Conservation (phyloP, 163 green algal species). For the Trebouxia gelatinosa region DNA sequence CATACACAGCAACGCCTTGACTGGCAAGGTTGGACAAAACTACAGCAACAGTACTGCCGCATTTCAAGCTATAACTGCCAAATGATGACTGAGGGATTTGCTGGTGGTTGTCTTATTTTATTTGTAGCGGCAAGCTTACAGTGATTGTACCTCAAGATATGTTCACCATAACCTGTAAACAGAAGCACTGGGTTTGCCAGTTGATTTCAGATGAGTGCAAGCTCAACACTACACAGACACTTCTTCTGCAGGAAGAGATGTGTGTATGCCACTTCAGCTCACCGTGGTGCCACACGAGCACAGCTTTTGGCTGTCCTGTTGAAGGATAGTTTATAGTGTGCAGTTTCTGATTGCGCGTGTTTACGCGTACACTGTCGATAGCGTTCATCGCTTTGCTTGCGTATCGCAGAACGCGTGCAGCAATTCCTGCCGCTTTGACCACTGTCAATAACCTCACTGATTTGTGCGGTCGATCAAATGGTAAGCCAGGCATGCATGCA, state of each 20-base stretch:
- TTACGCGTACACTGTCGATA: neutral
- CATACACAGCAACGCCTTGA: constrained; percentile 60
- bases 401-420: too few species aligned
- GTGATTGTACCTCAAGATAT: constrained; percentile 19
- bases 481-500: too few species aligned
- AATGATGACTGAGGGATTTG: too few species aligned
- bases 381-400: neutral
- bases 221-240: too few species aligned
- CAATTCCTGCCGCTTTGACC: too few species aligned
- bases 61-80: too few species aligned
- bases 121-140: constrained; percentile 26
- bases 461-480: too few species aligned
- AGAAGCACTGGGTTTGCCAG: neutral
- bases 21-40: constrained; percentile 57
- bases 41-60: constrained; percentile 27
- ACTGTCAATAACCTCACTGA: too few species aligned
- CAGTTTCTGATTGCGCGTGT: constrained; percentile 13
- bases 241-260: too few species aligned
- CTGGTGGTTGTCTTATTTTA: neutral
- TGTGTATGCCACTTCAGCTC: too few species aligned
- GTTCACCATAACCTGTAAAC: constrained; percentile 20
- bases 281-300: constrained; percentile 13
- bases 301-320: neutral
- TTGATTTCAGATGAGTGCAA: neutral
- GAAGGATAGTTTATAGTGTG: neutral